These are phyloP conservation scores for Salix dunnii DNA, from an alignment of 345 rosid genomes.

Conservation along the genomic window DNA sequence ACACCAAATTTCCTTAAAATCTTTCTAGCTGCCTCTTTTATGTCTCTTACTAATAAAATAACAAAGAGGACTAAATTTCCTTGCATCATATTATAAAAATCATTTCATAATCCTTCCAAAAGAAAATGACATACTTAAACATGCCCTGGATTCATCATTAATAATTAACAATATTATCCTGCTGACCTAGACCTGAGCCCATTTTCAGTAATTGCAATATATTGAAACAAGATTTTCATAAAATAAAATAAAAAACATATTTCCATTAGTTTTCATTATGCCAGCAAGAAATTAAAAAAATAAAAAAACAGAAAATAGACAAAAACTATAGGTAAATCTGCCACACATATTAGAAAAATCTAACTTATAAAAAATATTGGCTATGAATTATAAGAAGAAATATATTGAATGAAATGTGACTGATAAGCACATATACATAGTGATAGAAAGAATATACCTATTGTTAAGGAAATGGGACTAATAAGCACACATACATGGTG, in stretches of 20 bases:
- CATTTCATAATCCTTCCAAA: background rate
- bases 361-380: no score
- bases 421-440: no score
- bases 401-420: no score
- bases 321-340: background rate
- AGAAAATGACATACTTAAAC: background rate
- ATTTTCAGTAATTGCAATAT: background rate
- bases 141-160: background rate
- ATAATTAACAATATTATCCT: background rate
- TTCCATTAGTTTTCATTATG: no score
- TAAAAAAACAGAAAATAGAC: background rate
- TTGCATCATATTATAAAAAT: background rate
- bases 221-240: no score
- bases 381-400: no score
- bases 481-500: no score
- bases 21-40: background rate
- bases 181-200: background rate
- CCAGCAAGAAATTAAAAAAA: background rate
- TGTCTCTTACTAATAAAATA: background rate
- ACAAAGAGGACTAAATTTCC: background rate
- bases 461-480: no score
- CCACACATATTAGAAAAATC: no score
- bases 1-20: background rate
- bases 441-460: no score
- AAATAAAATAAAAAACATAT: no score